Conservation (phyloP, 2,329 filamentous ascomycete genomes). For the Aspergillus felis region DNA sequence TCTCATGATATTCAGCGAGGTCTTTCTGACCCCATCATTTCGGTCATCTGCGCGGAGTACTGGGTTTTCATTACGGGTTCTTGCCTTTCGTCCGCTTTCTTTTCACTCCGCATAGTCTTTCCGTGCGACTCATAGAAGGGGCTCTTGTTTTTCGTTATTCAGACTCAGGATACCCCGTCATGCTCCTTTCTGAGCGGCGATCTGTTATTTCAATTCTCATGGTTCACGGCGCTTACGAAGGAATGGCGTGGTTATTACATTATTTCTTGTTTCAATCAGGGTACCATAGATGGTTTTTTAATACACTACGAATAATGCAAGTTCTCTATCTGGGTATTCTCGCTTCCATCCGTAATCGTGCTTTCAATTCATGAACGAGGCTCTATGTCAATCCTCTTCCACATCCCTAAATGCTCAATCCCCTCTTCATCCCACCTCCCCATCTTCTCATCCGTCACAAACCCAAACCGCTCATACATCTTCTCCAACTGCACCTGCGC, state of each 20-base stretch:
- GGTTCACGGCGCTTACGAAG: conserved; percentile 1
- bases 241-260: conserved; percentile 3
- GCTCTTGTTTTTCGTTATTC: conserved; percentile 14
- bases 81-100: conserved; percentile 6
- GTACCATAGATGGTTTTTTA: not conserved
- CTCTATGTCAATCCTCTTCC: conserved; percentile 42
- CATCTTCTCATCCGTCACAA: conserved; percentile 67
- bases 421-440: conserved; percentile 80
- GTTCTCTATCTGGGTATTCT: not conserved
- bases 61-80: conserved; percentile 1
- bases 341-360: no score
- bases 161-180: conserved; percentile 35
- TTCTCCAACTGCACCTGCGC: conserved; percentile 64
- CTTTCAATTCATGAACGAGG: not conserved
- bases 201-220: conserved; percentile 16
- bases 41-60: conserved; percentile 16
- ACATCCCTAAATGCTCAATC: conserved; percentile 85
- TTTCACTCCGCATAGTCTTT: conserved; percentile 6
- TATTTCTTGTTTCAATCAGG: not conserved
- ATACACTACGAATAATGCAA: not conserved
- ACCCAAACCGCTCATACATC: conserved; percentile 70
- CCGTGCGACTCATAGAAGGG: conserved; percentile 11
- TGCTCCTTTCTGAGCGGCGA: conserved; percentile 23
- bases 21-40: conserved; percentile 3
- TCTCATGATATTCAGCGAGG: conserved; percentile 6